Evolutionary conservation across 2,329 filamentous ascomycete species (phyloP), one percentile per base, ranked within the genome.

Genomic region (Escovopsis sp.): DNA sequence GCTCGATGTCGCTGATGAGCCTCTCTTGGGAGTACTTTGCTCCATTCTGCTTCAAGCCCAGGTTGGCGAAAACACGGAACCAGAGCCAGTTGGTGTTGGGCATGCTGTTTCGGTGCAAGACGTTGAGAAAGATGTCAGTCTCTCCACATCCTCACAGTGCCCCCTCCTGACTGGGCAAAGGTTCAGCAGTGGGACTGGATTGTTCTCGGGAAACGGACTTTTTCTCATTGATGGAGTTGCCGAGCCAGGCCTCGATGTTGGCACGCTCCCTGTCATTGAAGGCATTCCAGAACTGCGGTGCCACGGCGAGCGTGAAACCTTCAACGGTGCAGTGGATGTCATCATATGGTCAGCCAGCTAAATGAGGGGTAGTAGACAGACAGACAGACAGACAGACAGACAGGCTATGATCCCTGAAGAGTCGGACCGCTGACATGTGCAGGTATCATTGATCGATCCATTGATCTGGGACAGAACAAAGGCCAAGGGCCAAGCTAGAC

Each of bases 21-120:
- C 78, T 71, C 36, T 77, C 70, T 47, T 81, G 74, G 0, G 79
- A 83, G 61, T 79, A 84, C 38, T 72, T 71, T 1, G 78, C 82
- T 1, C 80, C 79, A 50, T 86, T 84, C 50, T 79, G 82, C 55
- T 81, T 81, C 30, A 88, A 60, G 0, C 83, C 83, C 1, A 89
- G 68, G 50, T 89, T 89, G 33, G 83, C 83, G 54, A 89, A 89
- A 5, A 89, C 81, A 33, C 84, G 76, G 56, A 89, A 89, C 84
- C 84, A 89, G 4, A 88, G 68, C 81, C 80, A 79, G 48, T 70
- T 71, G 15, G 72, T 76, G 51, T 76, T 72, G 2, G 72, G 74
- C 73, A 88, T 88, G 46, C 81, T 86, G 9, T 9, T 7, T 7
- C n/a, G 31, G 1, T 12, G 33, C 39, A 13, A 43, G 41, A 39